These are phyloP conservation scores for Escovopsis weberi DNA, from an alignment of 2,329 filamentous ascomycete genomes.

Conservation along the genomic window DNA sequence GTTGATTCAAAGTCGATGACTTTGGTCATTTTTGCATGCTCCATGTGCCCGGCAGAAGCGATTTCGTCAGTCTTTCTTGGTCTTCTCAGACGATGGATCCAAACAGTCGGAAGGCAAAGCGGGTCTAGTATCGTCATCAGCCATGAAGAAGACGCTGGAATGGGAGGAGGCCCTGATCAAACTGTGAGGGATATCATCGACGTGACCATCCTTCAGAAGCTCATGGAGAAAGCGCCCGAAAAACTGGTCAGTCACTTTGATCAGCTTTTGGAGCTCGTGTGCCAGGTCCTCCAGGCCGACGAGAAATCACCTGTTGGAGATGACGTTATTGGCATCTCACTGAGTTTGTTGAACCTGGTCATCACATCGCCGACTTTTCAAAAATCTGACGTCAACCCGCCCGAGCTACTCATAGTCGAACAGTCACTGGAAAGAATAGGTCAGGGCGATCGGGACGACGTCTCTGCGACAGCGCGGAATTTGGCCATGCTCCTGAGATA, in stretches of 20 bases:
- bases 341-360: conserved; percentile 48
- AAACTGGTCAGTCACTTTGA: conserved; percentile 49
- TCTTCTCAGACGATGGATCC: conserved; percentile 44
- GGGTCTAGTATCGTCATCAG: conserved; percentile 13
- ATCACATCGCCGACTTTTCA: conserved; percentile 43
- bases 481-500: conserved; percentile 41
- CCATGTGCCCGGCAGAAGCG: conserved; percentile 38
- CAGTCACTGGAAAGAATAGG: conserved; percentile 31
- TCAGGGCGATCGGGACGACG: conserved; percentile 21
- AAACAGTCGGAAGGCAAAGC: conserved; percentile 13
- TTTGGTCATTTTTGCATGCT: conserved; percentile 35
- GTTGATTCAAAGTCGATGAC: conserved; percentile 33
- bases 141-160: conserved; percentile 10
- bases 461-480: conserved; percentile 40
- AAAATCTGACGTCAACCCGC: conserved; percentile 28
- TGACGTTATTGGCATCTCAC: conserved; percentile 35
- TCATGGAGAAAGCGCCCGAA: conserved; percentile 49
- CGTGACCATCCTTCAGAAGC: conserved; percentile 47
- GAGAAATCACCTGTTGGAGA: conserved; percentile 27
- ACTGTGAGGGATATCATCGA: conserved; percentile 37
- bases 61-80: conserved; percentile 45
- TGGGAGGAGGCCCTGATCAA: conserved; percentile 18
- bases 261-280: conserved; percentile 49
- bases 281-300: conserved; percentile 40
- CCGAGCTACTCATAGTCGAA: conserved; percentile 31